Conservation (phyloP, 73 alveolate species). For the Symbiodinium natans region DNA sequence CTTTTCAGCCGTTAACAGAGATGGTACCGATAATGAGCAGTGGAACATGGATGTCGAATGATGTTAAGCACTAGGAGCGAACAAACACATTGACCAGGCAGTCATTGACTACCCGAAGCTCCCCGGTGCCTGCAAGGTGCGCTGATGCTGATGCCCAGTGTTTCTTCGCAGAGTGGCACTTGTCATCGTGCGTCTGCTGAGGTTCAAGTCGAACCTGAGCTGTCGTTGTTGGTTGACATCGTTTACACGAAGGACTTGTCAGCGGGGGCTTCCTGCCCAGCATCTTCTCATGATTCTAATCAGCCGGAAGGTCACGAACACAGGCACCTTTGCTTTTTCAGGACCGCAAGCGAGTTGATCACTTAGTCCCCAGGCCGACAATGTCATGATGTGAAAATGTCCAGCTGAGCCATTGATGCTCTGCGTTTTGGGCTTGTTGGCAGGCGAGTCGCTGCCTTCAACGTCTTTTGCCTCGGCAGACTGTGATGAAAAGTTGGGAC, state of each 20-base stretch:
- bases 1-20: no score
- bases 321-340: background rate
- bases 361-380: slow-evolving; percentile 45
- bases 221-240: slow-evolving; percentile 72
- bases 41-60: no score
- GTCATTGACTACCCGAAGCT: slow-evolving; percentile 86
- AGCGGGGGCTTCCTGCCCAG: no score
- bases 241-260: slow-evolving; percentile 41
- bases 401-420: background rate
- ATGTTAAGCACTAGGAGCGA: no score
- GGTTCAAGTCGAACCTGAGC: slow-evolving; percentile 77
- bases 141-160: background rate
- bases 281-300: no score
- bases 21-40: no score
- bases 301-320: no score
- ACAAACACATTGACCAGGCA: slow-evolving; percentile 18
- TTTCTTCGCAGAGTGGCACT: background rate
- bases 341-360: slow-evolving; percentile 57
- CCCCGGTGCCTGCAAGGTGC: slow-evolving; percentile 76
- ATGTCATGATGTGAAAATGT: background rate
- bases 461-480: background rate
- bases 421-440: background rate
- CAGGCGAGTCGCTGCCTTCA: slow-evolving; percentile 84
- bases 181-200: background rate
- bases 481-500: background rate